Base-by-base conservation (phyloP, 495 filamentous ascomycete genomes). In the Chlorociboria aeruginascens region DNA sequence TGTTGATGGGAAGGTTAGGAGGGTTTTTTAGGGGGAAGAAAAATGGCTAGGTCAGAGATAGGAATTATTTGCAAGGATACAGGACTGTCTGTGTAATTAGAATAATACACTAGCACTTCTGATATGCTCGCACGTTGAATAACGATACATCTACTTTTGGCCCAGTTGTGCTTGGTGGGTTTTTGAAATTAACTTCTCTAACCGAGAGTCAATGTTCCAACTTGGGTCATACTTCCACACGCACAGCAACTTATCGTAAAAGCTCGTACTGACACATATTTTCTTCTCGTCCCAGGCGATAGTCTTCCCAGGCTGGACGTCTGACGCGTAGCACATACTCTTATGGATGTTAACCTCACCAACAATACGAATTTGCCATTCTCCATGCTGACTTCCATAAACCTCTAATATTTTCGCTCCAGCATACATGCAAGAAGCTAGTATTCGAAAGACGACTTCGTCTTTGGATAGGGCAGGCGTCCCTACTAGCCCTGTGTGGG, bases 251-350 rank as follows among this genome's bases (percentile, higher is more conserved):
- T 72, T 77, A 66, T 95, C 88, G 60, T 95, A 95, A 58, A 95
- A 95, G 65, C 89, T 95, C 17, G 85, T 89, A 25, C 84, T 89
- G 8, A 93, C 71, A 53, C 78, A 71, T 3, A 73, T 58, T 40
- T 48, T 61, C 46, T 45, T 33, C 16, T 25, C 34, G 42, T 29
- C 40, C 17, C 13, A 38, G 32, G 31, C 17, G 48, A 51, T 8
- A 40, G 31, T 33, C 31, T 46, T 51, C 49, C 50, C 50, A 11
- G 70, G 66, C 64, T 81, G 78, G 28, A 83, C 74, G 67, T 88
- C 87, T 51, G 85, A 84, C 11, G 82, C 90, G 63, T 98, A 98
- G 57, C 90, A 92, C 90, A 97, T 94, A 61, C 88, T 95, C 66
- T 86, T 69, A 65, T 96, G 87, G 61, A 89, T 86, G 47, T 84